Conservation (phyloP, 2,329 filamentous ascomycete species). For the Colletotrichum phormii region DNA sequence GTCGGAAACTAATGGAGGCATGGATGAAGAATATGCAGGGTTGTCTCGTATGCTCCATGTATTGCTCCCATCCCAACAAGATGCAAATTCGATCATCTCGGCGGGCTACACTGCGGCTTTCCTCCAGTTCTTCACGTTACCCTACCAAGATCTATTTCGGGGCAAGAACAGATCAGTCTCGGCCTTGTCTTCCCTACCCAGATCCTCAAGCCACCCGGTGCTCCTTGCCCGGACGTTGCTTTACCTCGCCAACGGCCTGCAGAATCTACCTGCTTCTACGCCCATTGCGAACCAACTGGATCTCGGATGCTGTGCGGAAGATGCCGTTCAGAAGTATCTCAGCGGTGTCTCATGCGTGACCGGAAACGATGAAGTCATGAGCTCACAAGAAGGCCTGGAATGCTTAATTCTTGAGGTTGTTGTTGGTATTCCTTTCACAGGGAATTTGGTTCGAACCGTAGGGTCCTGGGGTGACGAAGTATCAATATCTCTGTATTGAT, state of each 20-base stretch:
- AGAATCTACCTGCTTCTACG: slow-evolving; percentile 37
- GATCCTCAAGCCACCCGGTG: not conserved
- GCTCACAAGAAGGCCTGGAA: slow-evolving; percentile 53
- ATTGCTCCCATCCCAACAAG: not conserved
- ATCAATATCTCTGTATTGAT: too few relatives aligned
- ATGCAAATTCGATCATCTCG: not conserved
- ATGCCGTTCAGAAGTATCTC: slow-evolving; percentile 44
- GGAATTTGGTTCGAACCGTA: too few relatives aligned
- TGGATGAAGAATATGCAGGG: not conserved
- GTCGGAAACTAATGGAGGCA: too few relatives aligned
- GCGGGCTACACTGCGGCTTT: not conserved
- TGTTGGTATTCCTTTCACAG: too few relatives aligned
- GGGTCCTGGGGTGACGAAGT: too few relatives aligned
- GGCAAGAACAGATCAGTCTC: too few relatives aligned
- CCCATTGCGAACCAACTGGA: slow-evolving; percentile 38
- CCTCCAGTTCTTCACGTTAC: not conserved
- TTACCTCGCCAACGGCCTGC: slow-evolving; percentile 12
- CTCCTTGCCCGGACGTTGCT: not conserved
- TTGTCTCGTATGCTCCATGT: not conserved
- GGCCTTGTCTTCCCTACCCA: not conserved
- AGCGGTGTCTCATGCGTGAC: slow-evolving; percentile 43
- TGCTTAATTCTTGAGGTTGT: slow-evolving; percentile 55
- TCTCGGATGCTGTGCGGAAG: slow-evolving; percentile 40
- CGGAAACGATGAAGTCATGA: slow-evolving; percentile 46
- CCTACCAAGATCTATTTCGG: not conserved